These are phyloP conservation scores for Dovyalis caffra DNA, from an alignment of 345 rosid genomes.

Conservation along the genomic window DNA sequence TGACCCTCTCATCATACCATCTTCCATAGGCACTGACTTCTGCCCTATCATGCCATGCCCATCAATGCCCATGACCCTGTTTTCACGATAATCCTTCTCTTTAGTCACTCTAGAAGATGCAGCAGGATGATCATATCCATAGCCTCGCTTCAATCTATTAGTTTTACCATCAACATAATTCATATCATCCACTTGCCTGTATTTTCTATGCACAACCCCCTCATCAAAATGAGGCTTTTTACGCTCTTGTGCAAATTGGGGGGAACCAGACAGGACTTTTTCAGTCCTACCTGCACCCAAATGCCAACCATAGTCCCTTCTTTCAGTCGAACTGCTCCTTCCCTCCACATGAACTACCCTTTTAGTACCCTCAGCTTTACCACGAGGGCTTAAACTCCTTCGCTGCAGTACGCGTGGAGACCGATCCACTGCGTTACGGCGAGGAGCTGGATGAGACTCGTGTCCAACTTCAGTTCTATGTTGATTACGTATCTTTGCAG, in stretches of 20 bases:
- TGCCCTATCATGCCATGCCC: conserved; percentile 28
- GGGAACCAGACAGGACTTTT: conserved; percentile 27
- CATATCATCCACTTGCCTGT: conserved; percentile 20
- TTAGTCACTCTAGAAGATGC: conserved; percentile 27
- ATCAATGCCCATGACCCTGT: conserved; percentile 24
- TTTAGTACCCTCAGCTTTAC: conserved; percentile 32
- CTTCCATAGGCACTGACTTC: conserved; percentile 37
- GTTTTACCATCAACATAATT: conserved; percentile 30
- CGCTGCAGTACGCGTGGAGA: conserved; percentile 18
- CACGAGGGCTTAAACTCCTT: conserved; percentile 44
- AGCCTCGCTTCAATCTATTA: conserved; percentile 30
- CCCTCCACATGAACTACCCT: conserved; percentile 24
- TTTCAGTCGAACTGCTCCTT: conserved; percentile 28
- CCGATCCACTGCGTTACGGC: conserved; percentile 19
- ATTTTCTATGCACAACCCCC: conserved; percentile 21
- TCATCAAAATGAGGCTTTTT: conserved; percentile 34
- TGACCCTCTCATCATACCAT: conserved; percentile 29
- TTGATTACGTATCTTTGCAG: conserved; percentile 30
- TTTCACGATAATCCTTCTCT: conserved; percentile 36
- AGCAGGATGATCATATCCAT: conserved; percentile 34
- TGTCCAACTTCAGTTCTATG: conserved; percentile 23
- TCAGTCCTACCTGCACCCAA: conserved; percentile 32
- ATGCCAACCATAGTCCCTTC: conserved; percentile 37
- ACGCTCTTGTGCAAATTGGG: conserved; percentile 16
- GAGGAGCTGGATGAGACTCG: conserved; percentile 22